Base-by-base conservation (phyloP, 2,329 filamentous ascomycete genomes). In the Fusarium chlamydosporum region DNA sequence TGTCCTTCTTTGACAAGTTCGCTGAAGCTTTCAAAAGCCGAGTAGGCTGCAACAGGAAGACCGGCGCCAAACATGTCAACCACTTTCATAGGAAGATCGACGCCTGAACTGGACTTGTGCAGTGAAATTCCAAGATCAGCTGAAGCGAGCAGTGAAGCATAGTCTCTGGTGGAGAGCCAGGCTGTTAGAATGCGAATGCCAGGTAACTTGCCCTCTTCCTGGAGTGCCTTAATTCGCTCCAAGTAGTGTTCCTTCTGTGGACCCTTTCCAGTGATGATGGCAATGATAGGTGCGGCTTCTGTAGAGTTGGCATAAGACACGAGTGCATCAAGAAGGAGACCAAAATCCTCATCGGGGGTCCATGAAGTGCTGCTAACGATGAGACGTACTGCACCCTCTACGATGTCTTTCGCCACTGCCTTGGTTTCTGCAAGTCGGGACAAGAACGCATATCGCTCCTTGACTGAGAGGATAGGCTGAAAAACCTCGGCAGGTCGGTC, bases 61-160 rank as follows among this genome's bases (percentile, higher is more conserved):
- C 95, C 96, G 0, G 94, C 92, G 4, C 96, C 96, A 77, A 99
- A 98, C 94, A 99, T 97, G 77, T 99, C 96, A 15, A 99, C 94
- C 1, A 99, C 94, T 81, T 99, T 99, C 96, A 99, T 99, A 0
- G 96, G 96, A 20, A 99, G 83, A 79, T 99, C 96, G 0, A 99
- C 94, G 2, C 96, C 96, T 4, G 93, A 97, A 70, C 92, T 96
- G 15, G 94, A 97, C 69, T 89, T 97, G 81, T 99, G 96, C 27
- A 99, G 83, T 58, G 93, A 97, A 26, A 99, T 88, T 11, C 96
- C 96, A 0, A 99, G 83, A 74, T 97, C 95, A 4, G 96, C 94
- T 43, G 91, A 91, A 12, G 91, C 92, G 31, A 99, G 88, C 6
- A 99, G 85, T 1, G 83, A 85, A 1, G 96, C 95, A 77, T 99